These are phyloP conservation scores for Mycosphaerella arachidis DNA, from an alignment of 2,329 filamentous ascomycete species.

Conservation along the genomic window DNA sequence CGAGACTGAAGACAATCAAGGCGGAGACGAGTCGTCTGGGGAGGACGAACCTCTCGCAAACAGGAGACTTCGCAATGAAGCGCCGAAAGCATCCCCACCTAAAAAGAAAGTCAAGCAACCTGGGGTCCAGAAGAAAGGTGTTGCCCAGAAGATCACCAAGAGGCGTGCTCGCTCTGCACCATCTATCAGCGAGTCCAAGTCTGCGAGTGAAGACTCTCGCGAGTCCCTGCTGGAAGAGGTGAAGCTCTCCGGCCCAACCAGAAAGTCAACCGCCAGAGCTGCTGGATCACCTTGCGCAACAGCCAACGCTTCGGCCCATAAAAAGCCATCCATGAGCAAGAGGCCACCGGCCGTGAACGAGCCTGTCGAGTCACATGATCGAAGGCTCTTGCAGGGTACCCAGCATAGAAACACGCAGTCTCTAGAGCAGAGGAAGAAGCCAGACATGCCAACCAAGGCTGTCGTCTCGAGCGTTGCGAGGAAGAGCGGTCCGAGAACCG, in stretches of 20 bases:
- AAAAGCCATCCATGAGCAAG: background rate
- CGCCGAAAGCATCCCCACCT: background rate
- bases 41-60: background rate
- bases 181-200: slow-evolving; percentile 7
- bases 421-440: background rate
- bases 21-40: slow-evolving; percentile 12
- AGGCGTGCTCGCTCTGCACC: background rate
- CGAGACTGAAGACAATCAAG: slow-evolving; percentile 9
- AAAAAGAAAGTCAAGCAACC: slow-evolving; percentile 1
- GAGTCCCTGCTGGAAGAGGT: slow-evolving; percentile 5
- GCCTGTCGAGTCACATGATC: slow-evolving; percentile 10
- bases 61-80: background rate
- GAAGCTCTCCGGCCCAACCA: background rate
- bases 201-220: slow-evolving; percentile 3
- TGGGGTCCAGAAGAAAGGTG: slow-evolving; percentile 17
- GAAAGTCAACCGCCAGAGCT: background rate
- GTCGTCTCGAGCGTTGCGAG: slow-evolving; percentile 6
- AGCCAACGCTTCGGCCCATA: background rate
- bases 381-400: background rate
- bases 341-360: background rate
- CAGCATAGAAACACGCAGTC: slow-evolving; percentile 7
- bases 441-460: slow-evolving; percentile 4
- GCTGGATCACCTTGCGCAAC: background rate
- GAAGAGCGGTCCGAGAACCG: slow-evolving; percentile 13
- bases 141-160: slow-evolving; percentile 19